Evolutionary conservation across 768 basidiomycete species (phyloP).

Genomic region (Tulasnella calospora): DNA sequence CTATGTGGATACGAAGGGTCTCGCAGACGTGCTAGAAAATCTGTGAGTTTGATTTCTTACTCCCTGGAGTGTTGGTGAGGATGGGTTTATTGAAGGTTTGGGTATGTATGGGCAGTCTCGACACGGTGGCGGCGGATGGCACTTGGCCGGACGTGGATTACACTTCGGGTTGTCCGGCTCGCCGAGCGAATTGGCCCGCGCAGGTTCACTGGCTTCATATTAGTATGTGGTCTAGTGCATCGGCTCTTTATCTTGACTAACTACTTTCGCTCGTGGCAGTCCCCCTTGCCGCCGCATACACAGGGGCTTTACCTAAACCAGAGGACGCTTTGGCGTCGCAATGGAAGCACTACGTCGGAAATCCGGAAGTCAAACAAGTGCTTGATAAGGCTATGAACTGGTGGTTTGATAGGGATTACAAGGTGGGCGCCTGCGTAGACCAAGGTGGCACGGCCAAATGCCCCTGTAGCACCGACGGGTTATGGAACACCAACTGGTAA

Average conservation of each 20-base stretch:
- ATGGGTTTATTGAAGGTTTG: background rate
- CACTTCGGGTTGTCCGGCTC: constrained; percentile 56
- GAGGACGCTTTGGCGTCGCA: background rate
- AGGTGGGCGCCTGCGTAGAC: constrained; percentile 14
- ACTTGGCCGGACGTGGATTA: constrained; percentile 49
- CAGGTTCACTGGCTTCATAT: constrained; percentile 34
- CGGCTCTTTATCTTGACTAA: background rate
- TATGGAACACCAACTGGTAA: constrained; percentile 59
- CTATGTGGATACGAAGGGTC: background rate
- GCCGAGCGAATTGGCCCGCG: constrained; percentile 66
- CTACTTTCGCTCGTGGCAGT: background rate
- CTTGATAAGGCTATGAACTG: constrained; percentile 24
- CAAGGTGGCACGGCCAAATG: constrained; percentile 20
- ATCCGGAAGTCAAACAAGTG: constrained; percentile 13
- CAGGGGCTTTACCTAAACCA: background rate
- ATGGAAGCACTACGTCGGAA: background rate
- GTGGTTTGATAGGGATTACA: constrained; percentile 26
- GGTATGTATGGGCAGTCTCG: constrained; percentile 19
- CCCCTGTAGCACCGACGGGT: constrained; percentile 24
- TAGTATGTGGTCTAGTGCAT: background rate
- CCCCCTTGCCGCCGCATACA: constrained; percentile 26
- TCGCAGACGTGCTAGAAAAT: background rate
- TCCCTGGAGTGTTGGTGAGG: background rate
- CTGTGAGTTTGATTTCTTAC: constrained; percentile 9
- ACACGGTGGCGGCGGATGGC: constrained; percentile 26